Conservation (phyloP, 768 basidiomycete genomes). For the Hortiboletus flavorubellus region DNA sequence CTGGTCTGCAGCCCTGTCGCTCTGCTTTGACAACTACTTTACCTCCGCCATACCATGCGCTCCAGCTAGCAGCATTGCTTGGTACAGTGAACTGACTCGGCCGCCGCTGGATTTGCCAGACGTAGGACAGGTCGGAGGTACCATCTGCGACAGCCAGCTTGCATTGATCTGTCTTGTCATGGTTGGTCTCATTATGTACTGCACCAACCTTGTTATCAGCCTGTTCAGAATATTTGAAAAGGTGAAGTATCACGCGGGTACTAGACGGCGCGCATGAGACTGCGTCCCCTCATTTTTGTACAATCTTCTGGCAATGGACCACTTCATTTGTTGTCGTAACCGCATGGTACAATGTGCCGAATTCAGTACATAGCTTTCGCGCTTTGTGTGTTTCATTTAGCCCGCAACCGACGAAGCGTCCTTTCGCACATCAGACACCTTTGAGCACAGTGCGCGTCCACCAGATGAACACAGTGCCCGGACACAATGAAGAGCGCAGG, state of each 20-base stretch:
- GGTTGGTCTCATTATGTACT: slow-evolving; percentile 75
- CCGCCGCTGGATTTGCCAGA: slow-evolving; percentile 23
- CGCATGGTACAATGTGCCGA: neutral
- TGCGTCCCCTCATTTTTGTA: neutral
- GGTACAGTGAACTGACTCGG: slow-evolving; percentile 72
- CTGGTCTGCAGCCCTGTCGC: slow-evolving; percentile 88
- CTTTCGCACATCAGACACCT: slow-evolving; percentile 6
- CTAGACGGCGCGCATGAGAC: slow-evolving; percentile 21
- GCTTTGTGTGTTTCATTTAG: neutral
- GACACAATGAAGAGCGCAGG: slow-evolving; percentile 11
- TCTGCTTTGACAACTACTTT: slow-evolving; percentile 90
- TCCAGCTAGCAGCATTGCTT: slow-evolving; percentile 51
- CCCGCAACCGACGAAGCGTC: neutral
- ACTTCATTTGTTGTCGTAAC: neutral
- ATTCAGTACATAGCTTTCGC: neutral
- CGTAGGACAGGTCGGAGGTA: slow-evolving; percentile 48
- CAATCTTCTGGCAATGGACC: neutral
- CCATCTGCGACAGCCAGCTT: slow-evolving; percentile 72
- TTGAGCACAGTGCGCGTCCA: neutral
- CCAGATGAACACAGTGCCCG: slow-evolving; percentile 18
- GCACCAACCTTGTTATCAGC: slow-evolving; percentile 80
- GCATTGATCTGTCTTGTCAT: slow-evolving; percentile 76
- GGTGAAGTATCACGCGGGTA: slow-evolving; percentile 66
- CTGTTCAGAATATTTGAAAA: slow-evolving; percentile 87
- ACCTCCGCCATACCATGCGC: slow-evolving; percentile 82